These are phyloP conservation scores for Sporobolomyces roseus DNA, from an alignment of 768 basidiomycete species.

Conservation along the genomic window DNA sequence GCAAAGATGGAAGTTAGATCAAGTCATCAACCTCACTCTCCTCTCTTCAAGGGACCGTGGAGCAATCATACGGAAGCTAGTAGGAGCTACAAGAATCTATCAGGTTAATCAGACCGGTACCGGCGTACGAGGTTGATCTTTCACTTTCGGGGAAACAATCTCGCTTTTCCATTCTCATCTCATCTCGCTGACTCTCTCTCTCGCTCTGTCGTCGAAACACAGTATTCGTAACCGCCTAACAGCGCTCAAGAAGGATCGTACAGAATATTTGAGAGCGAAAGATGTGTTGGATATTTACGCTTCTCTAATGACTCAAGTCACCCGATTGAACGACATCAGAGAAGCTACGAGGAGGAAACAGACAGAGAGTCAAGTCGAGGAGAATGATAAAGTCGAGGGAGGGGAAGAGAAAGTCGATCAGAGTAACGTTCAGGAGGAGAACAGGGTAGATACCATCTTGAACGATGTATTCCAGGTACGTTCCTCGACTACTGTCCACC, in stretches of 20 bases:
- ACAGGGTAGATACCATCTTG: slow-evolving; percentile 89
- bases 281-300: slow-evolving; percentile 93
- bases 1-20: background rate
- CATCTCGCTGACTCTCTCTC: background rate
- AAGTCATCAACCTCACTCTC: no score
- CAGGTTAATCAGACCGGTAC: no score
- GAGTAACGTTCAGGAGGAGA: slow-evolving; percentile 65
- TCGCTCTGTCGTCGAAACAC: slow-evolving; percentile 29
- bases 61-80: no score
- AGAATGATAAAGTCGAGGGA: slow-evolving; percentile 57
- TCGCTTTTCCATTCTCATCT: background rate
- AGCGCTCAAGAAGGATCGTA: slow-evolving; percentile 86
- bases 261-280: slow-evolving; percentile 83
- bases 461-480: slow-evolving; percentile 74
- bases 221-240: slow-evolving; percentile 94
- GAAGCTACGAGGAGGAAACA: slow-evolving; percentile 48
- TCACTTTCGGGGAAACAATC: background rate
- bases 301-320: slow-evolving; percentile 89
- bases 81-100: no score
- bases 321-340: slow-evolving; percentile 83
- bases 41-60: background rate
- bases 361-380: background rate
- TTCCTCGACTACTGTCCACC: background rate
- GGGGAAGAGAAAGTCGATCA: slow-evolving; percentile 53
- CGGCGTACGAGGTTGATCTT: no score